Percentiles rank a stretch among this genome's conserved stretches.
Evolutionary conservation across 495 filamentous ascomycete species (phyloP).

Genomic region (Melanomma pulvis-pyrius): DNA sequence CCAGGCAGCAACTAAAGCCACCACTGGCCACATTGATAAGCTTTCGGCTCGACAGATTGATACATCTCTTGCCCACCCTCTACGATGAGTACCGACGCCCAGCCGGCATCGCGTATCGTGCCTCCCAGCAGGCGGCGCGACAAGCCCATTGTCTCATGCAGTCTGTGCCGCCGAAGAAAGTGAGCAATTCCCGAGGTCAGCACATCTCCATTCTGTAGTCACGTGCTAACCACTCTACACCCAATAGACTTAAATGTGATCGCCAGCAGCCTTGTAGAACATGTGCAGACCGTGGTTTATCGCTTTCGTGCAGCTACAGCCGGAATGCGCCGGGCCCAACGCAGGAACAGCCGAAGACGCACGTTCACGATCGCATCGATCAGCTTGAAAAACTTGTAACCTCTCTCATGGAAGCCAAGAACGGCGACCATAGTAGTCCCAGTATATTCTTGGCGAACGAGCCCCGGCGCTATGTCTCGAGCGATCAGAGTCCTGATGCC

Average conservation of each 20-base stretch:
- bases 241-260: slow-evolving; percentile 32
- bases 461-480: neutral
- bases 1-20: neutral
- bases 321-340: neutral
- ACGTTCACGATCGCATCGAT: slow-evolving; percentile 29
- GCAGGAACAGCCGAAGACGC: slow-evolving; percentile 1
- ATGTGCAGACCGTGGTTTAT: slow-evolving; percentile 25
- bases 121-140: slow-evolving; percentile 26
- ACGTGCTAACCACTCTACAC: neutral
- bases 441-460: neutral
- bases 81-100: slow-evolving; percentile 11
- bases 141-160: slow-evolving; percentile 29
- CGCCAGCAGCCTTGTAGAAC: slow-evolving; percentile 28
- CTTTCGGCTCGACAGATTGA: neutral
- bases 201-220: neutral
- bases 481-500: neutral
- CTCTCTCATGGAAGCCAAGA: slow-evolving; percentile 11
- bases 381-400: slow-evolving; percentile 27
- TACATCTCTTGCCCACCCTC: neutral
- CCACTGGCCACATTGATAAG: neutral
- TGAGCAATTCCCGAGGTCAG: neutral
- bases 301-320: slow-evolving; percentile 20
- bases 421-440: neutral
- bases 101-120: slow-evolving; percentile 12
- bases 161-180: slow-evolving; percentile 25